A percentile compares a stretch with the other conserved stretches of the same genome.
These are phyloP conservation scores for Lodderomyces margitis DNA, from an alignment of 1,139 yeast species.

Conservation along the genomic window DNA sequence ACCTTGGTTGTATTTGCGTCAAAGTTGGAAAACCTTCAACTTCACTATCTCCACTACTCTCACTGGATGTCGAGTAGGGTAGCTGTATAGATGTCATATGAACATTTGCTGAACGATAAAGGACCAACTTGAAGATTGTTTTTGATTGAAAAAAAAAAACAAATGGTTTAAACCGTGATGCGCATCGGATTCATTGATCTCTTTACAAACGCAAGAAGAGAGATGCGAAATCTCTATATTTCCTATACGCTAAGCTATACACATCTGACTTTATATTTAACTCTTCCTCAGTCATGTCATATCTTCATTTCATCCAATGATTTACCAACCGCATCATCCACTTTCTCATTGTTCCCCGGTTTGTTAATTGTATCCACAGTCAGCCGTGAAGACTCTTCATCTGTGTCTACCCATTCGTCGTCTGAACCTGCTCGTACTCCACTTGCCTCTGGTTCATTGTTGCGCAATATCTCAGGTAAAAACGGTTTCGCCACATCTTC, in stretches of 20 bases:
- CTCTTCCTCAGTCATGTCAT: neutral
- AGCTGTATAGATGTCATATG: neutral
- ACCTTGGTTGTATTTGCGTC: too few relatives aligned
- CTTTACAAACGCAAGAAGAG: too few relatives aligned
- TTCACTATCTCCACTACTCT: neutral
- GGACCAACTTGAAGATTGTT: too few relatives aligned
- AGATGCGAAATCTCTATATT: too few relatives aligned
- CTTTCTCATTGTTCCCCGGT: neutral
- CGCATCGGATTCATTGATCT: too few relatives aligned
- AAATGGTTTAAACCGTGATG: neutral
- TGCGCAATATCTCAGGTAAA: conserved; percentile 40
- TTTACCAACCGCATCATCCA: neutral
- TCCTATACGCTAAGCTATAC: neutral
- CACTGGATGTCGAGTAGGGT: neutral
- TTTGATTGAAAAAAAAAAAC: neutral
- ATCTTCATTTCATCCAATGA: neutral
- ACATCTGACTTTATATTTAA: neutral
- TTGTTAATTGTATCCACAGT: neutral
- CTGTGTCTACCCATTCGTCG: conserved; percentile 30
- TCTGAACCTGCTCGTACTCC: conserved; percentile 12
- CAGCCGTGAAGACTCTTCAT: conserved; percentile 1
- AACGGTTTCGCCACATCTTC: conserved; percentile 47
- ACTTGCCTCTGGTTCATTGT: conserved; percentile 13
- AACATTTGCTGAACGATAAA: neutral
- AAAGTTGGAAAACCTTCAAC: too few relatives aligned